These are phyloP conservation scores for Anthoceros angustus DNA, from an alignment of 225 moss, liverwort and hornwort species.

Conservation along the genomic window DNA sequence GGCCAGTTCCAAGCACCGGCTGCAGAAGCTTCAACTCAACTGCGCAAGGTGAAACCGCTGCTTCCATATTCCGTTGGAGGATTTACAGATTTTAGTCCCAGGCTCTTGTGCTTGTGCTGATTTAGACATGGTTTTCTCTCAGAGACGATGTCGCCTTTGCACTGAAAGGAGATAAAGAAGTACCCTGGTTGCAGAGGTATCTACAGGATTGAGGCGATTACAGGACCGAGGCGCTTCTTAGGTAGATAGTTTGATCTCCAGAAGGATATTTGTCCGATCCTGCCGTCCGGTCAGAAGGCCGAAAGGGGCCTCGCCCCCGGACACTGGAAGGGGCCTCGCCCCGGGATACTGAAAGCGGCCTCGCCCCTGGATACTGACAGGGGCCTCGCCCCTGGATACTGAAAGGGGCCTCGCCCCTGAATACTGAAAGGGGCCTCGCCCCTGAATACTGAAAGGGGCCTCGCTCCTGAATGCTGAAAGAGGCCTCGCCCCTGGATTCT, in stretches of 20 bases:
- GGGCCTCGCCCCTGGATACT: too few species aligned
- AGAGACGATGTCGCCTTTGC: conserved; percentile 91
- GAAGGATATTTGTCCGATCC: neutral
- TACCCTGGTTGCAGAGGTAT: conserved; percentile 69
- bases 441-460: too few species aligned
- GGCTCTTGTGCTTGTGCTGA: neutral
- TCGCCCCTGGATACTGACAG: too few species aligned
- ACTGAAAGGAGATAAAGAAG: conserved; percentile 50
- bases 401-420: too few species aligned
- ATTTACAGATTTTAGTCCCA: neutral
- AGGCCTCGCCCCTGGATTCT: too few species aligned
- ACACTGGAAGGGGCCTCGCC: too few species aligned
- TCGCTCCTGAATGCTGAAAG: too few species aligned
- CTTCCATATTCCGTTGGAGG: neutral
- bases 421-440: too few species aligned
- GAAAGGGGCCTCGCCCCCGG: too few species aligned
- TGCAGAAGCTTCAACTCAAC: conserved; percentile 88
- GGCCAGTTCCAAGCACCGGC: conserved; percentile 60
- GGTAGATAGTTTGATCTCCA: neutral
- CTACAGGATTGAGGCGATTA: conserved; percentile 7
- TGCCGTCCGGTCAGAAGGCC: too few species aligned
- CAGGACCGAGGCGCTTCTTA: neutral
- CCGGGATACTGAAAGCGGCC: too few species aligned
- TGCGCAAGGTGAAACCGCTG: conserved; percentile 40
- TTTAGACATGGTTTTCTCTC: conserved; percentile 9